Conservation (phyloP, 345 rosid species). For the Abelmoschus esculentus region DNA sequence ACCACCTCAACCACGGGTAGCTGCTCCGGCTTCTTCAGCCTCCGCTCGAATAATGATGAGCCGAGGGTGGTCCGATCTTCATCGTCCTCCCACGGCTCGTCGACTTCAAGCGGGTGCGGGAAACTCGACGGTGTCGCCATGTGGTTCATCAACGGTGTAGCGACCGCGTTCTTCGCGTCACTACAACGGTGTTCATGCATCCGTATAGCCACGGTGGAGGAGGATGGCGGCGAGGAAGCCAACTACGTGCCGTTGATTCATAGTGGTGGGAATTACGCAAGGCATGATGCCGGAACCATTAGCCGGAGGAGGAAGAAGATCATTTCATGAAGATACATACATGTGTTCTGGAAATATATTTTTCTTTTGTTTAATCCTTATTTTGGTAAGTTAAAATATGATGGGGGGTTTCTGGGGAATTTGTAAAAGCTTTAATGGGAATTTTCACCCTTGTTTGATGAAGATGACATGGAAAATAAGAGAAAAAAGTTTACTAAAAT, state of each 20-base stretch:
- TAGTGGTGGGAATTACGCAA: constrained; percentile 25
- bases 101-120: constrained; percentile 24
- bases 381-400: constrained; percentile 4
- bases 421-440: not conserved
- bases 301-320: constrained; percentile 33
- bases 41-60: constrained; percentile 25
- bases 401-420: not conserved
- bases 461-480: constrained; percentile 2
- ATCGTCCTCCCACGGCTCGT: constrained; percentile 24
- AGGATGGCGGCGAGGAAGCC: constrained; percentile 43
- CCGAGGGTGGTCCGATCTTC: constrained; percentile 21
- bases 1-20: constrained; percentile 23
- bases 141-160: constrained; percentile 58
- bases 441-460: constrained; percentile 7
- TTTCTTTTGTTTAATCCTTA: not conserved
- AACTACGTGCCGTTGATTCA: constrained; percentile 48
- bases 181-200: constrained; percentile 55
- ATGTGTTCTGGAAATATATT: not conserved
- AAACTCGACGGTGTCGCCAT: constrained; percentile 55
- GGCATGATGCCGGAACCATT: constrained; percentile 15
- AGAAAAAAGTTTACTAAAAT: not conserved
- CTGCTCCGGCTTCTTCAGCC: constrained; percentile 29
- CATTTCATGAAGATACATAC: constrained; percentile 2
- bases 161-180: constrained; percentile 51
- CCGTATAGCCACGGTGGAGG: constrained; percentile 39